Base-by-base conservation (phyloP, 225 moss, liverwort and hornwort genomes). In the Physcomitrium patens region DNA sequence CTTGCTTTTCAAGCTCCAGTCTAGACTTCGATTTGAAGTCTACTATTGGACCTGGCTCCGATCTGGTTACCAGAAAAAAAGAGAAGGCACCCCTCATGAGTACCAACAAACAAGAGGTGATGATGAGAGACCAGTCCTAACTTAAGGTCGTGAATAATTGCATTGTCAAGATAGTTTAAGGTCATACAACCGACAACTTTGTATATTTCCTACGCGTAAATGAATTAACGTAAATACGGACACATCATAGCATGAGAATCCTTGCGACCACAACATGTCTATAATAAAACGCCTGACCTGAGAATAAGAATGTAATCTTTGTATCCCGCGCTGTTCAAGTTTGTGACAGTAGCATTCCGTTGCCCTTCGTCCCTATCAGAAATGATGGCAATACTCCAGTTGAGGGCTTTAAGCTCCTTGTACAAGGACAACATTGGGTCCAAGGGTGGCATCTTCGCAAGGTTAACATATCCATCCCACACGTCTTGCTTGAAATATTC, bases 21-120 rank as follows among this genome's bases (percentile, higher is more conserved):
- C 94, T 86, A 18, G 86, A 87, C 22, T 82, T 60, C 27, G 91
- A 82, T 85, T 99, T 99, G 74, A 86, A 91, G 28, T 94, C 83
- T 43, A 71, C 52, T 15, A 87, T 85, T 56, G 67, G 52, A 54
- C 82, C 72, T 23, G 74, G 86, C 41, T 23, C 64, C 51, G 92
- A 91, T 53, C 80, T 79, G 73, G 27, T 63, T 22, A 24, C 24
- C 24, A 24, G n/a, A 24, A 24, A 24, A 24, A 24, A 24, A 63
- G 45, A 65, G 50, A 83, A 57, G n/a, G 55, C 37, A 17, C 10
- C 73, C 52, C 85, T 78, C 18, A 78, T 49, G 44, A 23, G n/a
- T 42, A 67, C 53, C 47, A 67, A 42, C 10, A 60, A 58, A 13
- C 41, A 20, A 60, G 56, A 15, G 17, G 47, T 44, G n/a, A 20